phyloP scores from a whole-genome alignment of 179 eudicot genomes.

The Beta macrorhiza region DNA sequence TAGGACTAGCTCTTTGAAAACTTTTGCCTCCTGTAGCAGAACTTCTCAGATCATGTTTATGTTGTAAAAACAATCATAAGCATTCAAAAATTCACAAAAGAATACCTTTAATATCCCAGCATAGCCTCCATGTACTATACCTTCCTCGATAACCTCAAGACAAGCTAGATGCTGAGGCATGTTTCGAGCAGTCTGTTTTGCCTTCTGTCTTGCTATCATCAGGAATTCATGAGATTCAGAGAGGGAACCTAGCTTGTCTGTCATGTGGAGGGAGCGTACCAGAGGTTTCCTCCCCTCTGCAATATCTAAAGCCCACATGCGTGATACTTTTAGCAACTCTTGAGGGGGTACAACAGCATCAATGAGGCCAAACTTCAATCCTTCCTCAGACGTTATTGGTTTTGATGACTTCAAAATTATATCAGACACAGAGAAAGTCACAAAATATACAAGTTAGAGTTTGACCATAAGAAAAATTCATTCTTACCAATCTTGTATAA shows the following conservation, averaged over 20 bases:
- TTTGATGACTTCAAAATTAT: conserved; percentile 55
- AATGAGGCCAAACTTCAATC: conserved; percentile 71
- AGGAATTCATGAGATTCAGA: not conserved
- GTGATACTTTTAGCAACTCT: conserved; percentile 65
- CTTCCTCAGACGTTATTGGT: conserved; percentile 75
- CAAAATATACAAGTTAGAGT: not conserved
- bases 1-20: conserved; percentile 51
- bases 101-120: conserved; percentile 70
- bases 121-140: conserved; percentile 81
- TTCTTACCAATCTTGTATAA: too few species aligned
- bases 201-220: conserved; percentile 66
- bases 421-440: not conserved
- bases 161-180: conserved; percentile 91
- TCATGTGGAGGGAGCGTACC: too few species aligned
- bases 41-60: conserved; percentile 17
- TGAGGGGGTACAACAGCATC: conserved; percentile 70
- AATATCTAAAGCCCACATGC: conserved; percentile 83
- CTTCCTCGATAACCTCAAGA: conserved; percentile 83
- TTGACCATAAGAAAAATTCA: too few species aligned
- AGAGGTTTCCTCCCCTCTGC: conserved; percentile 52
- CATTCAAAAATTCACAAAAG: conserved; percentile 10
- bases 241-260: too few species aligned
- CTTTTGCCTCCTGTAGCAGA: conserved; percentile 50
- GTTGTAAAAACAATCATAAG: conserved; percentile 1
- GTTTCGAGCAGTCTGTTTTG: conserved; percentile 62